phyloP scores from a whole-genome alignment of 768 basidiomycete genomes.

The Pisolithus sp. region DNA sequence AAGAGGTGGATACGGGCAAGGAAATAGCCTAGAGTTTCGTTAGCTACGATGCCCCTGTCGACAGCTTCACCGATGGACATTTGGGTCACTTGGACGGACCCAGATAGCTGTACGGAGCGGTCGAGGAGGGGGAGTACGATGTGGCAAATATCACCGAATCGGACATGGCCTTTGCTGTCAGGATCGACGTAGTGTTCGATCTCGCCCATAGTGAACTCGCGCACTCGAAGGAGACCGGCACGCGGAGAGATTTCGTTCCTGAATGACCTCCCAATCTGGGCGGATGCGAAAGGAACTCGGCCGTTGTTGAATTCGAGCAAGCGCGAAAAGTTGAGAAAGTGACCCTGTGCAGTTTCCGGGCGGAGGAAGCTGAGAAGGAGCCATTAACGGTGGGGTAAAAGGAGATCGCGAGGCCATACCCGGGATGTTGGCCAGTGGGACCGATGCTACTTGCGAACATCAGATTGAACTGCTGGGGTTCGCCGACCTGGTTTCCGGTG shows the following conservation, averaged over 20 bases:
- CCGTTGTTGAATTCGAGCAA: conserved; percentile 98
- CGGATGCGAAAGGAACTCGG: conserved; percentile 92
- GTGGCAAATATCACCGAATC: conserved; percentile 78
- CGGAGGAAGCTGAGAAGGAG: conserved; percentile 70
- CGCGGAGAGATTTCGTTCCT: conserved; percentile 98
- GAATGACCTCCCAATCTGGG: conserved; percentile 93
- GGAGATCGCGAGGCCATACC: conserved; percentile 37
- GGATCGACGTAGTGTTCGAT: conserved; percentile 99
- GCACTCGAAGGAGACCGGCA: conserved; percentile 91
- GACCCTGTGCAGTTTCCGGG: conserved; percentile 97
- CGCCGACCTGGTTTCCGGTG: conserved; percentile 86
- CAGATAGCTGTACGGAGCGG: conserved; percentile 74
- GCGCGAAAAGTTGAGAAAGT: conserved; percentile 97
- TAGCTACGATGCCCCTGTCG: conserved; percentile 78
- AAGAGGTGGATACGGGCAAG: conserved; percentile 87
- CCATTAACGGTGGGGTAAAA: background rate
- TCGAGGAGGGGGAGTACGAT: conserved; percentile 73
- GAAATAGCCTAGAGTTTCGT: conserved; percentile 98
- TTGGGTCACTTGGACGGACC: conserved; percentile 53
- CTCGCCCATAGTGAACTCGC: conserved; percentile 99
- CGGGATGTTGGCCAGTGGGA: conserved; percentile 94
- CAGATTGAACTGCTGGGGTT: conserved; percentile 94
- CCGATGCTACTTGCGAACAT: conserved; percentile 99
- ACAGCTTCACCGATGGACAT: conserved; percentile 90
- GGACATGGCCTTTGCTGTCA: conserved; percentile 76